Evolutionary conservation across 2,329 filamentous ascomycete species (phyloP).

Genomic region (Pestalotiopsis sp.): DNA sequence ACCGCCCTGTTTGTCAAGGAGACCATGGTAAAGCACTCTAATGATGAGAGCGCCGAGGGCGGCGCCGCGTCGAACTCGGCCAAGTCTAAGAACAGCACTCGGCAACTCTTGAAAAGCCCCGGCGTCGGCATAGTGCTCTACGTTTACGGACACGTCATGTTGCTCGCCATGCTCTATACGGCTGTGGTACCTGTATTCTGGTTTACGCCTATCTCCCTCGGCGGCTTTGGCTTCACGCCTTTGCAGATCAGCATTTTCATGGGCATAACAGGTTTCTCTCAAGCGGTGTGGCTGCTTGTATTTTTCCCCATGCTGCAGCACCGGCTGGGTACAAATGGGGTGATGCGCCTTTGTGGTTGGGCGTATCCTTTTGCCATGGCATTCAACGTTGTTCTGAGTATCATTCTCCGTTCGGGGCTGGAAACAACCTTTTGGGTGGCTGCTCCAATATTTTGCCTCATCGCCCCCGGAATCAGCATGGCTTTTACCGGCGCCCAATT

Average conservation of each 20-base stretch:
- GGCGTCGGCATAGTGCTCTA: slow-evolving; percentile 69
- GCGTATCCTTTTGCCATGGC: slow-evolving; percentile 68
- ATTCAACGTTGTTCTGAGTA: slow-evolving; percentile 54
- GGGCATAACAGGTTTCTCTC: slow-evolving; percentile 63
- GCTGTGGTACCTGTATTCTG: slow-evolving; percentile 70
- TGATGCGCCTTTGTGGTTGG: slow-evolving; percentile 60
- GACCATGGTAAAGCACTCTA: slow-evolving; percentile 43
- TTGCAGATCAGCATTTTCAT: slow-evolving; percentile 69
- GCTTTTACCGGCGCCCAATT: slow-evolving; percentile 73
- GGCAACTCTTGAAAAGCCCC: slow-evolving; percentile 61
- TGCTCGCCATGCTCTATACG: slow-evolving; percentile 73
- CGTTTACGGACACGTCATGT: slow-evolving; percentile 66
- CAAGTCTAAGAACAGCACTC: slow-evolving; percentile 42
- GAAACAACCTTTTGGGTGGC: slow-evolving; percentile 59
- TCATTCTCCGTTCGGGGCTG: slow-evolving; percentile 52
- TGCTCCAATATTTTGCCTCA: slow-evolving; percentile 42
- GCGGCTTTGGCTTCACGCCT: slow-evolving; percentile 66
- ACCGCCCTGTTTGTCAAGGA: slow-evolving; percentile 64
- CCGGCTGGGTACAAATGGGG: slow-evolving; percentile 65
- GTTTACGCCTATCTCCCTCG: slow-evolving; percentile 63
- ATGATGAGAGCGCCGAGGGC: slow-evolving; percentile 22
- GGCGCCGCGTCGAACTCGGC: slow-evolving; percentile 20
- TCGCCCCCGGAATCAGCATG: slow-evolving; percentile 69
- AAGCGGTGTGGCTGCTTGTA: slow-evolving; percentile 72
- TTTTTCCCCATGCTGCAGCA: slow-evolving; percentile 70